phyloP scores from a whole-genome alignment of 164 flowering plant species.

The Liquidambar formosana region DNA sequence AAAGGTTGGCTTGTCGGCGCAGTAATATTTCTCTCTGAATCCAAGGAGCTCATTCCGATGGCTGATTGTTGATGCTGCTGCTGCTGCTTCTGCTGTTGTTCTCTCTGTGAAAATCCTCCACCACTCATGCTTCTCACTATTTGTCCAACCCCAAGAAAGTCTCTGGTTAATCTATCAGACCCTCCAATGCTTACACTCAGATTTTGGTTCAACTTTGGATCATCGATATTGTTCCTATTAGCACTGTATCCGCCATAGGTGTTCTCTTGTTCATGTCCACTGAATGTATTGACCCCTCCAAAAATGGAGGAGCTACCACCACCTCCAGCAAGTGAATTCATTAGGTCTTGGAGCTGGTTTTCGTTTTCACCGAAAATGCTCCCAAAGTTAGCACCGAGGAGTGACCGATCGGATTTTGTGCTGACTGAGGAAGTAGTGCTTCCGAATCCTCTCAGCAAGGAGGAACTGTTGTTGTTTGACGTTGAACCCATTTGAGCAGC shows the following conservation, averaged over 20 bases:
- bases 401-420: slow-evolving; percentile 20
- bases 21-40: slow-evolving; percentile 32
- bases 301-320: slow-evolving; percentile 19
- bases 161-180: slow-evolving; percentile 54
- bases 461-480: slow-evolving; percentile 24
- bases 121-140: slow-evolving; percentile 40
- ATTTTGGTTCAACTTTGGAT: slow-evolving; percentile 33
- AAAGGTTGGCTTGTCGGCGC: slow-evolving; percentile 36
- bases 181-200: slow-evolving; percentile 26
- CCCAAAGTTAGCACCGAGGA: slow-evolving; percentile 23
- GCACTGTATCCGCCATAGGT: too few species aligned
- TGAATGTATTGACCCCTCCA: neutral
- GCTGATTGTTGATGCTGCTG: slow-evolving; percentile 31
- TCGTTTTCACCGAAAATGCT: slow-evolving; percentile 33
- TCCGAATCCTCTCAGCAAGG: neutral
- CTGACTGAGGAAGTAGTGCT: slow-evolving; percentile 25
- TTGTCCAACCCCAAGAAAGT: slow-evolving; percentile 65
- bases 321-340: slow-evolving; percentile 41
- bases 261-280: slow-evolving; percentile 15
- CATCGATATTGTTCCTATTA: slow-evolving; percentile 15
- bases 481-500: slow-evolving; percentile 71
- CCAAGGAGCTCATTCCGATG: slow-evolving; percentile 39
- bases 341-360: slow-evolving; percentile 43
- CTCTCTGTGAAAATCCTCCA: slow-evolving; percentile 22
- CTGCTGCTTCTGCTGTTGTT: slow-evolving; percentile 10